Percentiles rank a stretch among this genome's conserved stretches.
phyloP scores from a whole-genome alignment of 768 basidiomycete species.

The Gymnopilus junonius region DNA sequence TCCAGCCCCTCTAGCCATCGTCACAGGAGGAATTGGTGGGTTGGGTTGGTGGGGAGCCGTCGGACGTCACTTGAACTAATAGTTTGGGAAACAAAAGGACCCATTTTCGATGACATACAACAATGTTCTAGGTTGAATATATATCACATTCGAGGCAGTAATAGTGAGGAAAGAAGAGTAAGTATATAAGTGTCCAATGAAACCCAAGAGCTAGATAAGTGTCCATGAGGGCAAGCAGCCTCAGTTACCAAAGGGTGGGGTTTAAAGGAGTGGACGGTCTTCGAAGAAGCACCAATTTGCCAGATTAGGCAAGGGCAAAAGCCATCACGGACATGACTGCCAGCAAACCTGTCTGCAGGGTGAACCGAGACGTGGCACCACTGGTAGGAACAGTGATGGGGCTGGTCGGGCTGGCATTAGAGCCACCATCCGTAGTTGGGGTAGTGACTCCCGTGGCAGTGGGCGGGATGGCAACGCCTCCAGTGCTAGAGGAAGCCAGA shows the following conservation, averaged over 20 bases:
- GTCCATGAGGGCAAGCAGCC: background rate
- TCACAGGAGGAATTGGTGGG: slow-evolving; percentile 43
- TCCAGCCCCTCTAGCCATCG: slow-evolving; percentile 43
- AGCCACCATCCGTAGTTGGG: slow-evolving; percentile 6
- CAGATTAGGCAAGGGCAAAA: slow-evolving; percentile 23
- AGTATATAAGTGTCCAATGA: slow-evolving; percentile 3
- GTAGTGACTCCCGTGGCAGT: slow-evolving; percentile 12
- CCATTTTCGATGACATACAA: background rate
- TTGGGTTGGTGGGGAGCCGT: slow-evolving; percentile 48
- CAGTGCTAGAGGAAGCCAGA: background rate
- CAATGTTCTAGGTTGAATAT: background rate
- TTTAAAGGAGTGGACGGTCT: slow-evolving; percentile 24
- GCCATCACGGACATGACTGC: slow-evolving; percentile 32
- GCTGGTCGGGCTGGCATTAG: slow-evolving; percentile 17
- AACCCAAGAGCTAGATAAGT: slow-evolving; percentile 8
- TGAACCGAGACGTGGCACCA: slow-evolving; percentile 24
- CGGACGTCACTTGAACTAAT: slow-evolving; percentile 12
- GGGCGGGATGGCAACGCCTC: background rate
- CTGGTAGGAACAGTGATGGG: slow-evolving; percentile 25
- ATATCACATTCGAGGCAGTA: background rate
- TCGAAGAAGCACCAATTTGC: slow-evolving; percentile 12
- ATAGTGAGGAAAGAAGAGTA: slow-evolving; percentile 1
- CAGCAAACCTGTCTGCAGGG: slow-evolving; percentile 30
- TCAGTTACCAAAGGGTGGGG: background rate
- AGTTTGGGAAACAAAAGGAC: background rate